Percentiles rank a stretch among this genome's conserved stretches.
These are phyloP conservation scores for Leishmania mexicana DNA, from an alignment of 208 protist species.

Conservation along the genomic window DNA sequence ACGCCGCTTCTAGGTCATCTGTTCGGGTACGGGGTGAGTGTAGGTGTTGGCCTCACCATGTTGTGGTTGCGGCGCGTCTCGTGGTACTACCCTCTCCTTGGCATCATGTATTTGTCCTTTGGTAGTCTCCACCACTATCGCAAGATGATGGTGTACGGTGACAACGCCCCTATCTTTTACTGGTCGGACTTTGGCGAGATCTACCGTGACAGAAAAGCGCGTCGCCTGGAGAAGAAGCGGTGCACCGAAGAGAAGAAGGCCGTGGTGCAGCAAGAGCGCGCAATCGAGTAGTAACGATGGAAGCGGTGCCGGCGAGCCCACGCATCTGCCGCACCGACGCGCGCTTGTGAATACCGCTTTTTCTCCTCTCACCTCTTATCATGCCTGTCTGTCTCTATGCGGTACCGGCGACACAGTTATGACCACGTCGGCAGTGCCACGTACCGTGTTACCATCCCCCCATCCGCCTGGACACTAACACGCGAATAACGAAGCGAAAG, in stretches of 20 bases:
- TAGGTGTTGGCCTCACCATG: constrained; percentile 67
- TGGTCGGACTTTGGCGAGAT: constrained; percentile 75
- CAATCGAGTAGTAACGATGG: constrained; percentile 12
- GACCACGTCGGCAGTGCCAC: background rate
- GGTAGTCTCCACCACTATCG: constrained; percentile 88
- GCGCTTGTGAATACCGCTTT: background rate
- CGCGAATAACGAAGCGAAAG: background rate
- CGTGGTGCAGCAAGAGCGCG: background rate
- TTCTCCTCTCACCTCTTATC: background rate
- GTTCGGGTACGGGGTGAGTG: constrained; percentile 68
- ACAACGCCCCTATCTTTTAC: constrained; percentile 85
- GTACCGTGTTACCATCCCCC: background rate
- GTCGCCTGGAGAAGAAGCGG: constrained; percentile 16
- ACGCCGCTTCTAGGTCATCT: constrained; percentile 69
- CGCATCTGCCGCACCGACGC: background rate
- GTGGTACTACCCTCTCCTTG: constrained; percentile 88
- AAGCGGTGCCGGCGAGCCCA: background rate
- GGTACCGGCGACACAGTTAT: background rate
- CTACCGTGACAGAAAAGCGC: constrained; percentile 24
- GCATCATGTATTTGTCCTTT: constrained; percentile 76
- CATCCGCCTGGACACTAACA: background rate
- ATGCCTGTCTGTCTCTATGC: background rate
- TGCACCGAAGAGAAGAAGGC: constrained; percentile 13
- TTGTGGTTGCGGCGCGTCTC: constrained; percentile 72
- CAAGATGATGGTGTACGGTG: constrained; percentile 85